Evolutionary conservation across 768 basidiomycete genomes (phyloP).

Genomic region (Fistulinella prunicolor): DNA sequence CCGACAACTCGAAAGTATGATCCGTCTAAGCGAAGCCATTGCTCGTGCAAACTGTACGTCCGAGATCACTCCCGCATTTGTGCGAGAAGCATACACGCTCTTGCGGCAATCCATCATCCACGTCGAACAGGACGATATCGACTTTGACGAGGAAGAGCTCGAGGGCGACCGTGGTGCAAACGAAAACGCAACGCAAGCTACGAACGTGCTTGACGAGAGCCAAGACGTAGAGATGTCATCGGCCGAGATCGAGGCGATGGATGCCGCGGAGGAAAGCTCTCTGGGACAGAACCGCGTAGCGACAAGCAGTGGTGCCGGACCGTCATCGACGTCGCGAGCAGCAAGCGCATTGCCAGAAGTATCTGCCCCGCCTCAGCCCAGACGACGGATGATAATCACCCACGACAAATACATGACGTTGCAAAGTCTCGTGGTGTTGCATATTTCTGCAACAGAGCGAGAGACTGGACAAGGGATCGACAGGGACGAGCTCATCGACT

Average conservation of each 20-base stretch:
- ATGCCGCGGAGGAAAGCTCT: constrained; percentile 50
- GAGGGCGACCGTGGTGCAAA: constrained; percentile 50
- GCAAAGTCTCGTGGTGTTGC: constrained; percentile 83
- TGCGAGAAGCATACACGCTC: constrained; percentile 92
- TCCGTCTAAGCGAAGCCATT: constrained; percentile 95
- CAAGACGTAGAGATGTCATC: constrained; percentile 65
- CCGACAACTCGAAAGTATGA: constrained; percentile 97
- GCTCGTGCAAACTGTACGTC: constrained; percentile 94
- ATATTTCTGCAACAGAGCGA: constrained; percentile 74
- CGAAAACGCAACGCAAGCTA: constrained; percentile 32
- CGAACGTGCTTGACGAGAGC: constrained; percentile 46
- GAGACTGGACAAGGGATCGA: constrained; percentile 76
- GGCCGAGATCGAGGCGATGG: constrained; percentile 53
- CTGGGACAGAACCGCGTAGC: constrained; percentile 38
- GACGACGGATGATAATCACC: constrained; percentile 85
- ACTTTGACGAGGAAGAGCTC: constrained; percentile 90
- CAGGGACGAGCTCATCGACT: constrained; percentile 90
- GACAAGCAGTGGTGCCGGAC: constrained; percentile 31
- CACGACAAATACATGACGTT: constrained; percentile 93
- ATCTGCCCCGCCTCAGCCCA: constrained; percentile 44
- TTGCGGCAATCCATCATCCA: constrained; percentile 98
- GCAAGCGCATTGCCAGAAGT: constrained; percentile 29
- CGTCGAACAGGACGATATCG: constrained; percentile 98
- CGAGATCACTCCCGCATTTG: constrained; percentile 95
- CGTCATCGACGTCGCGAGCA: constrained; percentile 32